Evolutionary conservation across 164 flowering plant genomes (phyloP).

Genomic region (Sextonia rubra): DNA sequence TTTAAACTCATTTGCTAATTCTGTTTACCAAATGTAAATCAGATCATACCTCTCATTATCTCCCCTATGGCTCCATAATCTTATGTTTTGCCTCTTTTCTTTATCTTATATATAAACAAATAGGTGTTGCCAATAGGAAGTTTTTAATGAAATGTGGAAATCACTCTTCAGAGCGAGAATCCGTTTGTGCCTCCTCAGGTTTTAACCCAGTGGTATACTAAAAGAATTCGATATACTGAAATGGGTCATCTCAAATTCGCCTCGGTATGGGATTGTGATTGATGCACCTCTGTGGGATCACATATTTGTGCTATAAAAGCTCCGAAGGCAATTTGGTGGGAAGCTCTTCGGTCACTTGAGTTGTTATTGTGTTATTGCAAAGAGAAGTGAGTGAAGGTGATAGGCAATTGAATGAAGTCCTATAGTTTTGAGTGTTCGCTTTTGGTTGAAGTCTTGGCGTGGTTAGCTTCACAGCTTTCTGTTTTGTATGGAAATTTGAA

Average conservation of each 20-base stretch:
- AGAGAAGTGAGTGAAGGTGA: conserved; percentile 9
- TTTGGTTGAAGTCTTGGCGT: conserved; percentile 45
- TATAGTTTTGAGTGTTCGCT: conserved; percentile 47
- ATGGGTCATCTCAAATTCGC: conserved; percentile 69
- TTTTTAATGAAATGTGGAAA: too few relatives aligned
- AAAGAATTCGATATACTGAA: conserved; percentile 24
- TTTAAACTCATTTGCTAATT: too few relatives aligned
- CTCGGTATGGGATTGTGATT: conserved; percentile 61
- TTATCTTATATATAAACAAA: too few relatives aligned
- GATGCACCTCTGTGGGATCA: conserved; percentile 73
- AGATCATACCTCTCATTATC: too few relatives aligned
- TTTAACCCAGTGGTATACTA: too few relatives aligned
- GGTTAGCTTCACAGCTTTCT: conserved; percentile 65
- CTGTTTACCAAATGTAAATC: too few relatives aligned
- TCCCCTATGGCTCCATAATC: too few relatives aligned
- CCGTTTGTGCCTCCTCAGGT: too few relatives aligned
- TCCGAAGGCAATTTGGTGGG: conserved; percentile 55
- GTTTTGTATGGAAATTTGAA: conserved; percentile 66
- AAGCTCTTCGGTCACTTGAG: conserved; percentile 34
- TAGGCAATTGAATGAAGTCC: conserved; percentile 12
- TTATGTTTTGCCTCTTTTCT: too few relatives aligned
- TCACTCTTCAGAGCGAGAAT: too few relatives aligned
- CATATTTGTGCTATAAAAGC: conserved; percentile 47
- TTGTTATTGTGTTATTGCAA: background rate
- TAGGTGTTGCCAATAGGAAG: too few relatives aligned